Conservation (phyloP, 208 protist species). For the Leptomonas seymouri region DNA sequence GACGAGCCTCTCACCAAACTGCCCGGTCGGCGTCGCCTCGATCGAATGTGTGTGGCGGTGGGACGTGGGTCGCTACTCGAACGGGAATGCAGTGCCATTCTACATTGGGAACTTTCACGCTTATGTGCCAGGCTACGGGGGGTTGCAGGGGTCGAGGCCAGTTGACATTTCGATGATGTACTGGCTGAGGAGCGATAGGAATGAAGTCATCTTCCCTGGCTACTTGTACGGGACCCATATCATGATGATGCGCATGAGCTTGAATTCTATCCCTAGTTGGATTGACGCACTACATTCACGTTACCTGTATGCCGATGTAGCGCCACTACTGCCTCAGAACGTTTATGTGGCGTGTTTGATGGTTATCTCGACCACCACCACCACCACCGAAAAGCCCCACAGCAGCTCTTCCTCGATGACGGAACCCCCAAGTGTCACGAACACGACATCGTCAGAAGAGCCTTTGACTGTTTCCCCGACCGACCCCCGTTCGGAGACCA, state of each 20-base stretch:
- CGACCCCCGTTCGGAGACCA: not conserved
- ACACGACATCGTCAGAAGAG: not conserved
- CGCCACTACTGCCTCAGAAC: not conserved
- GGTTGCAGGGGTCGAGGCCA: constrained; percentile 1
- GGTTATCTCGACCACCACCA: constrained; percentile 4
- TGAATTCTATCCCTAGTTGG: constrained; percentile 8
- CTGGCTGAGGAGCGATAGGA: constrained; percentile 7
- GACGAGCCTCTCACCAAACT: constrained; percentile 10
- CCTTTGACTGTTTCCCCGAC: not conserved
- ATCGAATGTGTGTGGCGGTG: constrained; percentile 34
- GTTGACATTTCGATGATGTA: constrained; percentile 2
- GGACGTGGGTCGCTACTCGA: constrained; percentile 17
- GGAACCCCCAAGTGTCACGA: no score
- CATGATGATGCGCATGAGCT: constrained; percentile 10
- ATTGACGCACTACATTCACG: not conserved
- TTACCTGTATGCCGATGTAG: not conserved
- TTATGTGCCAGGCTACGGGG: not conserved
- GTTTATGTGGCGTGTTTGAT: not conserved
- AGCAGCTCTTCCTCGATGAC: not conserved
- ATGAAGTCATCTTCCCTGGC: constrained; percentile 9
- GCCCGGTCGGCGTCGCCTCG: constrained; percentile 5
- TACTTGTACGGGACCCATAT: constrained; percentile 6
- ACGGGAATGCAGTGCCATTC: constrained; percentile 12
- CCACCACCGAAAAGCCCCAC: constrained; percentile 1
- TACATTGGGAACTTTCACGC: constrained; percentile 32